phyloP scores from a whole-genome alignment of 208 protist genomes.

The Acanthamoeba rhysodes region DNA sequence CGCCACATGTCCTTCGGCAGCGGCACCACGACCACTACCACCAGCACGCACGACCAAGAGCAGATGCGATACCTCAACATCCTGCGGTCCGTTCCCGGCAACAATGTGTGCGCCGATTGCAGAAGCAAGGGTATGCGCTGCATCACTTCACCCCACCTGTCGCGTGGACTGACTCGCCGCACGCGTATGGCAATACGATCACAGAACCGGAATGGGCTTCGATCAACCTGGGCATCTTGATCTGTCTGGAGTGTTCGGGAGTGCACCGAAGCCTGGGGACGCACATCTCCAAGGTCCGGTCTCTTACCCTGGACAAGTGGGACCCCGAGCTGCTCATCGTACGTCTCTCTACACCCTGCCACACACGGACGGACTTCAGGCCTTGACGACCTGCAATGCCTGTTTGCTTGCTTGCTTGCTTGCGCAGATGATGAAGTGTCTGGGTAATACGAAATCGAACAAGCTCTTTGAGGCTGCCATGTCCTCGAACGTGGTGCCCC shows the following conservation, averaged over 20 bases:
- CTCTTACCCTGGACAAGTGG: constrained; percentile 87
- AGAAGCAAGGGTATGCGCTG: constrained; percentile 46
- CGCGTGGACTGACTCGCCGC: not conserved
- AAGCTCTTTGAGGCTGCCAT: constrained; percentile 34
- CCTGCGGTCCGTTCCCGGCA: constrained; percentile 63
- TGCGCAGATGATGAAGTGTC: constrained; percentile 66
- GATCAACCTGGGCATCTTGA: constrained; percentile 89
- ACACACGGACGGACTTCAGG: too few species aligned
- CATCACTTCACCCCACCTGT: not conserved
- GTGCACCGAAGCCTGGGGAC: constrained; percentile 87
- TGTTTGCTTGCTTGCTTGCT: too few species aligned
- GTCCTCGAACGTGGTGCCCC: not conserved
- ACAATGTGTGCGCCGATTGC: constrained; percentile 85
- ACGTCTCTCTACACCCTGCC: not conserved
- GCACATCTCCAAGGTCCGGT: constrained; percentile 88
- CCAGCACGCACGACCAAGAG: not conserved
- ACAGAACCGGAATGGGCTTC: constrained; percentile 86
- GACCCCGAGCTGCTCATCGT: constrained; percentile 56
- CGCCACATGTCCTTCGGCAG: not conserved
- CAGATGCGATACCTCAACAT: constrained; percentile 62
- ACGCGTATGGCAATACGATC: not conserved
- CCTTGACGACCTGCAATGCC: not conserved
- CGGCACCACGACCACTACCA: not conserved
- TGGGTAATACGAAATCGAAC: constrained; percentile 40
- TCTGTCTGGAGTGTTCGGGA: constrained; percentile 89